These are phyloP conservation scores for Thinopyrum elongatum DNA, from an alignment of 176 grass and related monocot species.

Conservation along the genomic window DNA sequence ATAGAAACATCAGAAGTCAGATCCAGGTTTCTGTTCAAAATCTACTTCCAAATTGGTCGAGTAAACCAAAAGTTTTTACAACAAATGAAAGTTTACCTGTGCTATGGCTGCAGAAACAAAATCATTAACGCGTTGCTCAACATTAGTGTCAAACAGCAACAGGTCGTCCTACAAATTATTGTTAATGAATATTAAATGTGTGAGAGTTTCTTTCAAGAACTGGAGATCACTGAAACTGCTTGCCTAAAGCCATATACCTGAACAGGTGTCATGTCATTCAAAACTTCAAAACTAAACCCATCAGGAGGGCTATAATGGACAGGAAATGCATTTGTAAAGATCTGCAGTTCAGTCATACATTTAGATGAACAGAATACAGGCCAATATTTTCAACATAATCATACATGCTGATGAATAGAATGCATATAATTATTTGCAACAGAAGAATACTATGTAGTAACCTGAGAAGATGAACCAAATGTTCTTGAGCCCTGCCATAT, in stretches of 20 bases:
- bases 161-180: constrained; percentile 70
- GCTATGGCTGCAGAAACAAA: constrained; percentile 78
- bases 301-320: constrained; percentile 90
- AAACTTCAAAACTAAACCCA: constrained; percentile 82
- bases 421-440: not conserved
- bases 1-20: constrained; percentile 18
- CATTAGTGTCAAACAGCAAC: constrained; percentile 79
- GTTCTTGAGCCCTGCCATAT: constrained; percentile 91
- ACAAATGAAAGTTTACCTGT: constrained; percentile 58
- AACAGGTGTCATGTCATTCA: constrained; percentile 59
- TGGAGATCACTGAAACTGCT: not conserved
- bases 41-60: constrained; percentile 6
- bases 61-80: not conserved
- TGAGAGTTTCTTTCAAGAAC: not conserved
- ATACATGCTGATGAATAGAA: not conserved
- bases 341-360: constrained; percentile 49
- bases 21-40: constrained; percentile 28
- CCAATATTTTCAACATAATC: not conserved
- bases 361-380: not conserved
- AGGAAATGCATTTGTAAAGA: constrained; percentile 91
- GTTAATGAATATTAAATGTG: not conserved
- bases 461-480: constrained; percentile 89
- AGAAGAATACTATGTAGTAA: constrained; percentile 27
- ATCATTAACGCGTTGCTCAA: constrained; percentile 77
- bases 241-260: constrained; percentile 51